Conservation (phyloP, 225 moss, liverwort and hornwort genomes). For the Antitrichia curtipendula region DNA sequence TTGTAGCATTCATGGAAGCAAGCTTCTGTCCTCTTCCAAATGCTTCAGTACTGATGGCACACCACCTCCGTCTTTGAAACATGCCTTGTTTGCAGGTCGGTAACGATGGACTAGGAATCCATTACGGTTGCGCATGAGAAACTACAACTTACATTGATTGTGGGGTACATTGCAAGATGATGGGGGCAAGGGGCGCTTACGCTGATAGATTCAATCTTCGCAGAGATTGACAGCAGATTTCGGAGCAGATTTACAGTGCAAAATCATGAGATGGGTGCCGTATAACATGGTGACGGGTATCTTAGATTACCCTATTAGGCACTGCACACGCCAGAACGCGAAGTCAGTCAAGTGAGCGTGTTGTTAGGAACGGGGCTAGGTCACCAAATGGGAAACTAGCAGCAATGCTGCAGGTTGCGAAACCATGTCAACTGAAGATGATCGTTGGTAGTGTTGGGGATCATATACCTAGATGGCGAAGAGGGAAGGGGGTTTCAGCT, state of each 20-base stretch:
- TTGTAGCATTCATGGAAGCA: neutral
- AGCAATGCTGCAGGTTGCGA: neutral
- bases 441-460: neutral
- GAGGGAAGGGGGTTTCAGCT: constrained; percentile 58
- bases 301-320: neutral
- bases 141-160: neutral
- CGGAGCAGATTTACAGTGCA: neutral
- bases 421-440: neutral
- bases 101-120: neutral
- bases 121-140: neutral
- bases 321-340: neutral
- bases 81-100: neutral
- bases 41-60: neutral
- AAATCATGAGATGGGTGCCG: neutral
- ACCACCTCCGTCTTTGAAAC: neutral
- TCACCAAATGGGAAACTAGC: neutral
- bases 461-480: constrained; percentile 39
- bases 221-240: neutral
- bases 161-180: neutral
- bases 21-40: neutral
- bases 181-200: neutral
- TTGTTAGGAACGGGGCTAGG: neutral
- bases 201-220: neutral
- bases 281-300: neutral
- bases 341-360: neutral